phyloP scores from a whole-genome alignment of 2,329 filamentous ascomycete species.

The Diaporthe ampelina region DNA sequence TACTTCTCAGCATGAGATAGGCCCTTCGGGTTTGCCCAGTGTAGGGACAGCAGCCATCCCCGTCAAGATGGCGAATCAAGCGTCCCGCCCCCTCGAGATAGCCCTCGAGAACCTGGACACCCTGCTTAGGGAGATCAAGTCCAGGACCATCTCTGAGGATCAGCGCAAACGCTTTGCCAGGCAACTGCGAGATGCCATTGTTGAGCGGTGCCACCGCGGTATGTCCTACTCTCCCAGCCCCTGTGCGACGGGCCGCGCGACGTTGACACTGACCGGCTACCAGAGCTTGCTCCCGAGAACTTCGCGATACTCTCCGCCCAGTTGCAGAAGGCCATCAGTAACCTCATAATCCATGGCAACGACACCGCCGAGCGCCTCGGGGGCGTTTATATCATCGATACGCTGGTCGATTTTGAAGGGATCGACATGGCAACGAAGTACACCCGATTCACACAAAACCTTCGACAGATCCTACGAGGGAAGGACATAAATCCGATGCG shows the following conservation, averaged over 20 bases:
- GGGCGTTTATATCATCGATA: constrained; percentile 91
- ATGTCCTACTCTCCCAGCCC: constrained; percentile 24
- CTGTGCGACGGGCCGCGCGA: constrained; percentile 28
- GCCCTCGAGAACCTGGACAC: constrained; percentile 69
- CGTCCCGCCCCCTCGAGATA: constrained; percentile 61
- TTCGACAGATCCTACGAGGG: constrained; percentile 88
- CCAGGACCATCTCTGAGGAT: constrained; percentile 62
- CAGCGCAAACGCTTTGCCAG: constrained; percentile 67
- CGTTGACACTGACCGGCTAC: constrained; percentile 34
- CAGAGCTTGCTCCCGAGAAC: constrained; percentile 84
- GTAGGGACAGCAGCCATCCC: constrained; percentile 40
- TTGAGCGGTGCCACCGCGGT: constrained; percentile 68
- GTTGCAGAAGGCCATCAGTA: constrained; percentile 70
- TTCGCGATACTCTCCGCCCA: constrained; percentile 74
- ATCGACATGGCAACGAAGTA: constrained; percentile 95
- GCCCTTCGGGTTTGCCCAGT: constrained; percentile 31
- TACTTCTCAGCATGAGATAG: constrained; percentile 40
- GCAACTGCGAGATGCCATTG: constrained; percentile 69
- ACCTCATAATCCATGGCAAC: constrained; percentile 84
- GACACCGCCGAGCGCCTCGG: constrained; percentile 91
- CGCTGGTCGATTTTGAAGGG: constrained; percentile 95
- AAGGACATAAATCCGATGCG: constrained; percentile 94
- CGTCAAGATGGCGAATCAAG: constrained; percentile 51
- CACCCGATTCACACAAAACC: constrained; percentile 91
- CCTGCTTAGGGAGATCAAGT: constrained; percentile 68